These are phyloP conservation scores for Mycena belliarum DNA, from an alignment of 768 basidiomycete species.

Conservation along the genomic window DNA sequence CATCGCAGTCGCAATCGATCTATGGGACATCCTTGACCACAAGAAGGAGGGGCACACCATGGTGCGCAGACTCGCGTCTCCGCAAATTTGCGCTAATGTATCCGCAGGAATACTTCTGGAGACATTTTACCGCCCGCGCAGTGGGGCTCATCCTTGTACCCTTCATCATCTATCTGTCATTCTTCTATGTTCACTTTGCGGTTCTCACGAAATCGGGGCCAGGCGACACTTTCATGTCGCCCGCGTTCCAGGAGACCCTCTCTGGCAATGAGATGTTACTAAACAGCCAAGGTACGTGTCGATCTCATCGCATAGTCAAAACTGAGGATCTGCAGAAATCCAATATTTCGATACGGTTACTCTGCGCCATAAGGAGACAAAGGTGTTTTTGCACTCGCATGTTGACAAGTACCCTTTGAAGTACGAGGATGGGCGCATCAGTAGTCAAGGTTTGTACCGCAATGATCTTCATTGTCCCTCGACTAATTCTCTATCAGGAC, in stretches of 20 bases:
- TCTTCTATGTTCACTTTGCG: constrained; percentile 95
- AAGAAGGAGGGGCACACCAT: constrained; percentile 72
- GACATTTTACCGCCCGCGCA: constrained; percentile 85
- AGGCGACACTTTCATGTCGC: constrained; percentile 97
- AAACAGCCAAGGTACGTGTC: constrained; percentile 83
- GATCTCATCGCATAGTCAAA: no score
- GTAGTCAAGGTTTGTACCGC: constrained; percentile 70
- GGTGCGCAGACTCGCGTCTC: constrained; percentile 41
- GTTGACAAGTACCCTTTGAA: constrained; percentile 86
- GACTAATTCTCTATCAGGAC: constrained; percentile 50
- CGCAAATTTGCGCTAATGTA: neutral
- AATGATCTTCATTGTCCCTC: neutral
- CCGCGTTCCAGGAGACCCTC: constrained; percentile 96
- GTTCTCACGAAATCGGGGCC: constrained; percentile 87
- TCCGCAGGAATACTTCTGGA: constrained; percentile 79
- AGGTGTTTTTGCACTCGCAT: constrained; percentile 93
- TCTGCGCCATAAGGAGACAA: constrained; percentile 89
- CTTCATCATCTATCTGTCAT: constrained; percentile 85
- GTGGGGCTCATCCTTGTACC: constrained; percentile 88
- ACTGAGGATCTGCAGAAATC: constrained; percentile 88
- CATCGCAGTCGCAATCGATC: constrained; percentile 86
- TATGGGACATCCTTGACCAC: constrained; percentile 92
- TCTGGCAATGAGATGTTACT: constrained; percentile 88
- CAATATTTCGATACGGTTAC: constrained; percentile 90
- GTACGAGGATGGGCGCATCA: constrained; percentile 94